phyloP scores from a whole-genome alignment of 352 stramenopile species.

The Phytophthora quininea region DNA sequence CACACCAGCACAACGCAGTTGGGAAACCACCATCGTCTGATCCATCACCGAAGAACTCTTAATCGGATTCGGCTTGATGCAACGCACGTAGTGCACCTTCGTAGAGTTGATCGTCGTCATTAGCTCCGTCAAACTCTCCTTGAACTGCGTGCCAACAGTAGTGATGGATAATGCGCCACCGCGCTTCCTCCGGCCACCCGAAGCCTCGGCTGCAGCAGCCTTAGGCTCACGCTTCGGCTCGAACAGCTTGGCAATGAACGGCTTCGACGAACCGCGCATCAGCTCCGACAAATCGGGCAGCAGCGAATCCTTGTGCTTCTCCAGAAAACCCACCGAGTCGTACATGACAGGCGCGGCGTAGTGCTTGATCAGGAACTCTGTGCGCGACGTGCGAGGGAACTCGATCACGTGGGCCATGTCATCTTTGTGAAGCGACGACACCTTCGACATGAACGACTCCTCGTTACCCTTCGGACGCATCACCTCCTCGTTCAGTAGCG shows the following conservation, averaged over 20 bases:
- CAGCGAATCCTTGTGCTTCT: conserved; percentile 96
- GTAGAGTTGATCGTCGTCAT: conserved; percentile 96
- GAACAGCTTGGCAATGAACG: conserved; percentile 78
- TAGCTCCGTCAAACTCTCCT: conserved; percentile 92
- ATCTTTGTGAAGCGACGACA: conserved; percentile 84
- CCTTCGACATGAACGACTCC: conserved; percentile 86
- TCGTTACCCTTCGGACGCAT: conserved; percentile 89
- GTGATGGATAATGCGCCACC: conserved; percentile 66
- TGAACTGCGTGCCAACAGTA: conserved; percentile 93
- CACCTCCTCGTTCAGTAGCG: conserved; percentile 90
- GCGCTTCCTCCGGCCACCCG: conserved; percentile 54
- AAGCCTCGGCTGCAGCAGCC: conserved; percentile 35
- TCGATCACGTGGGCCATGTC: conserved; percentile 86
- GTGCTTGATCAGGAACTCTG: conserved; percentile 95
- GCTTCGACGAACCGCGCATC: conserved; percentile 78
- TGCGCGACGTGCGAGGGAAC: conserved; percentile 84
- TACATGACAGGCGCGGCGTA: conserved; percentile 96
- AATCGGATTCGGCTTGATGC: conserved; percentile 99
- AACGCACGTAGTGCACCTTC: conserved; percentile 98
- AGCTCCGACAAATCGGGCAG: conserved; percentile 93
- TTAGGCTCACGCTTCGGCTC: conserved; percentile 64
- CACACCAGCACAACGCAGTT: conserved; percentile 98
- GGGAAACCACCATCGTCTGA: conserved; percentile 93
- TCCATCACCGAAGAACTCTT: conserved; percentile 93
- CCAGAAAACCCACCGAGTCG: conserved; percentile 92